Evolutionary conservation across 306 rosid species (phyloP), one percentile per base, ranked within the genome.

Genomic region (Cucurbita moschata): DNA sequence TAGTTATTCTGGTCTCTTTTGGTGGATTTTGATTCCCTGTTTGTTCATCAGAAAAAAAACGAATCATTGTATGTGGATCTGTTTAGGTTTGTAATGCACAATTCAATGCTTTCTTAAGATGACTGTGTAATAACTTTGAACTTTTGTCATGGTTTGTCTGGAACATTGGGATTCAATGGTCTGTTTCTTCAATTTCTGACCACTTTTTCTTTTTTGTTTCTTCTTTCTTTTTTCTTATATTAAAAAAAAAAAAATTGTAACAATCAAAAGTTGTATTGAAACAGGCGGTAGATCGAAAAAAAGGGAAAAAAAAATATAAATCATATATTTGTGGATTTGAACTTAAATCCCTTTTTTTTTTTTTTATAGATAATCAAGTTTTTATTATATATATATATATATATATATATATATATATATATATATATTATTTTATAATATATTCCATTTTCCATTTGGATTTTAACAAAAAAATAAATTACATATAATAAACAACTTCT

Each of bases 41-140:
- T 51, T 70, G 58, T 51, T 52, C 74, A 70, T 9, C 74, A 50
- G 56, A 70, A 70, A 70, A 19, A 70, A 50, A 51, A 26, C 21
- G 16, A 44, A 15, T 30, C 46, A 15, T 70, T 70, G 74, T 70
- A 49, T 51, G 74, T 70, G 60, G 74, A 49, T 50, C 74, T 70
- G 60, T 70, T 51, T 70, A 70, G 74, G 74, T 49, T 69, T 69
- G 74, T 70, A 70, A 51, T 70, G 71, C 74, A 50, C 74, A 50
- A 51, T 70, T 26, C 16, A 51, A 46, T 70, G 74, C 60, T 70
- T 50, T 70, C 59, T 38, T 70, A 23, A 70, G 58, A 51, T 70
- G 74, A 70, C 74, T 30, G 46, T 66, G 72, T 49, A 70, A 50
- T 70, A 30, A 70, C 60, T 70, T 50, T 16, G 74, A 49, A 70